Evolutionary conservation across 2,329 filamentous ascomycete species (phyloP).

Genomic region (Colletotrichum echinochloae): DNA sequence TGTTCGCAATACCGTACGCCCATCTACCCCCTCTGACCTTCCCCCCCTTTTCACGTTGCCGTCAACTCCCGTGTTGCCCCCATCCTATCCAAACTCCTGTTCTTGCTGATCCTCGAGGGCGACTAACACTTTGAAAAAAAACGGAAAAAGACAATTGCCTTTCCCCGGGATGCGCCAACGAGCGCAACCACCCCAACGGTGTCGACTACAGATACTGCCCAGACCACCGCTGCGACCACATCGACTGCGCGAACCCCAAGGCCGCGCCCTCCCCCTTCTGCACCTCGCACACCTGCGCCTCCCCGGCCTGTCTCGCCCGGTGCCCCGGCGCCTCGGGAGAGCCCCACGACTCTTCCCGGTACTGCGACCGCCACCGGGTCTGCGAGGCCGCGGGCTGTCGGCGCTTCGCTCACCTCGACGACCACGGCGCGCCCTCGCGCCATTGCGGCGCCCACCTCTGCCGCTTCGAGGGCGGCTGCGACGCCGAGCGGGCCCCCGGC

Average conservation of each 20-base stretch:
- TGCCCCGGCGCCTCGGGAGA: slow-evolving; percentile 41
- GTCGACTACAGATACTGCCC: slow-evolving; percentile 45
- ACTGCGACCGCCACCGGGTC: slow-evolving; percentile 48
- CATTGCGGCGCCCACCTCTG: slow-evolving; percentile 49
- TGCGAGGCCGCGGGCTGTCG: slow-evolving; percentile 44
- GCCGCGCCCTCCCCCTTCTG: slow-evolving; percentile 42
- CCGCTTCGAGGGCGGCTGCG: slow-evolving; percentile 44
- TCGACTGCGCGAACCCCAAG: slow-evolving; percentile 43
- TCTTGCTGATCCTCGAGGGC: neutral
- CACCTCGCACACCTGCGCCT: slow-evolving; percentile 46
- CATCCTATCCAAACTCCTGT: no score
- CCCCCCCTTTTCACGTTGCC: neutral
- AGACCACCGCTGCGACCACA: slow-evolving; percentile 46
- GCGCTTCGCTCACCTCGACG: slow-evolving; percentile 46
- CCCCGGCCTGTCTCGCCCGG: slow-evolving; percentile 44
- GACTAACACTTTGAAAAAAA: slow-evolving; percentile 18
- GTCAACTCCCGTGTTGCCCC: neutral
- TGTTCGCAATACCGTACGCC: slow-evolving; percentile 39
- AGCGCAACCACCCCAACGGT: slow-evolving; percentile 40
- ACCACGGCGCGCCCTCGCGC: slow-evolving; percentile 43
- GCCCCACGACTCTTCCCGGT: slow-evolving; percentile 41
- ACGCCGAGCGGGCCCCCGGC: slow-evolving; percentile 40
- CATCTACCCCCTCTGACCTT: neutral
- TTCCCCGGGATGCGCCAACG: slow-evolving; percentile 43
- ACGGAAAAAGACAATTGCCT: slow-evolving; percentile 51